phyloP scores from a whole-genome alignment of 768 basidiomycete genomes.

The Serpula lacrymans region DNA sequence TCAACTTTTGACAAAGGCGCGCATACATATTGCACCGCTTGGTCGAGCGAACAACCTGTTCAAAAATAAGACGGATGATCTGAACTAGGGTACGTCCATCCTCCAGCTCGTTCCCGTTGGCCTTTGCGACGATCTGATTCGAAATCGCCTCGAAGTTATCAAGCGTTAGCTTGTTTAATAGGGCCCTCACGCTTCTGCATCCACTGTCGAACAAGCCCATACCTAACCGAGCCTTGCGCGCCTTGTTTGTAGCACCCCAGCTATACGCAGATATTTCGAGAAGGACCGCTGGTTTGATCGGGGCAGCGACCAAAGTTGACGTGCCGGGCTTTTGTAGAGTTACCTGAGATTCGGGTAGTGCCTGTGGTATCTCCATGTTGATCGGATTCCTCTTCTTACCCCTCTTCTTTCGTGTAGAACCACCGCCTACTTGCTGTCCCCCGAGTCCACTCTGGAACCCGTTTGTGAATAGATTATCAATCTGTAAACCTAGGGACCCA shows the following conservation, averaged over 20 bases:
- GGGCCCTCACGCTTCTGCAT: constrained; percentile 85
- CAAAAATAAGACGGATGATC: constrained; percentile 94
- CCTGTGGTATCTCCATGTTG: constrained; percentile 41
- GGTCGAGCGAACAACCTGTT: constrained; percentile 96
- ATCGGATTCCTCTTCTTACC: constrained; percentile 70
- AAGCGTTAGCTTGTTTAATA: constrained; percentile 96
- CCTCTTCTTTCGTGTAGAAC: constrained; percentile 76
- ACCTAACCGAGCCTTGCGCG: constrained; percentile 46
- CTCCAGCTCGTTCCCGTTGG: constrained; percentile 90
- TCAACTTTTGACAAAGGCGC: constrained; percentile 90
- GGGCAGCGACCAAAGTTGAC: constrained; percentile 23
- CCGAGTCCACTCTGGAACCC: constrained; percentile 59
- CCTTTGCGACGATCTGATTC: constrained; percentile 92
- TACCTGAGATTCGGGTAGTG: constrained; percentile 32
- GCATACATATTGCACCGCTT: constrained; percentile 98
- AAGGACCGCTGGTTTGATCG: constrained; percentile 69
- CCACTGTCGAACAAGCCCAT: constrained; percentile 78
- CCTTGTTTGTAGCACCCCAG: constrained; percentile 58
- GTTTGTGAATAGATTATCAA: too few relatives aligned
- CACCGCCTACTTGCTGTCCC: constrained; percentile 42
- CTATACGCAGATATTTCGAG: constrained; percentile 78
- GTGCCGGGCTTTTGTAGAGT: too few relatives aligned
- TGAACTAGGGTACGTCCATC: constrained; percentile 93
- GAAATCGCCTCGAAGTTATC: constrained; percentile 96
- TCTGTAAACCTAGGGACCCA: constrained; percentile 69